phyloP scores from a whole-genome alignment of 2,329 filamentous ascomycete species.

The Aspergillus vadensis region DNA sequence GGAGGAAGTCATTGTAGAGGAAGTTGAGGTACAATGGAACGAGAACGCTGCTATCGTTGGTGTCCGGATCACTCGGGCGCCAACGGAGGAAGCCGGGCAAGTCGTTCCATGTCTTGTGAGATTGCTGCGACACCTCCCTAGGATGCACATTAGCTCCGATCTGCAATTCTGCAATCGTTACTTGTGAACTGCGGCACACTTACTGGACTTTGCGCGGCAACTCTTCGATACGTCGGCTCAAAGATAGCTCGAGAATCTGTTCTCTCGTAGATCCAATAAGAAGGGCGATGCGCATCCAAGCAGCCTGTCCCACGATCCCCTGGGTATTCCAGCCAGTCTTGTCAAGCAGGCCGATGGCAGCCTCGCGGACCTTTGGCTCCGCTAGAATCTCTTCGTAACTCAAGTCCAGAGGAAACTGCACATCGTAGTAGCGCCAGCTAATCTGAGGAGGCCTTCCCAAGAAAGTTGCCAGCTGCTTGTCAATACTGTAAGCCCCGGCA shows the following conservation, averaged over 20 bases:
- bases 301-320: conserved; percentile 5
- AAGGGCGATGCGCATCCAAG: conserved; percentile 8
- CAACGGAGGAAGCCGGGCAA: conserved; percentile 26
- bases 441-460: conserved; percentile 7
- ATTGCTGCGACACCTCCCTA: conserved; percentile 22
- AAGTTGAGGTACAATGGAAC: conserved; percentile 25
- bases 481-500: conserved; percentile 8
- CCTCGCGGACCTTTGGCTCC: conserved; percentile 4
- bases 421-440: conserved; percentile 11
- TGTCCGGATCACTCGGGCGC: conserved; percentile 12
- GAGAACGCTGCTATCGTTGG: conserved; percentile 14
- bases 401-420: conserved; percentile 6
- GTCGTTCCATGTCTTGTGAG: conserved; percentile 15
- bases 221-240: conserved; percentile 22
- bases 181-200: background rate
- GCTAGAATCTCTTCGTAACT: conserved; percentile 9
- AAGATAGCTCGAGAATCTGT: conserved; percentile 7
- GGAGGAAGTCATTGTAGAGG: conserved; percentile 29
- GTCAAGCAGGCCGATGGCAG: conserved; percentile 7
- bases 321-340: conserved; percentile 10
- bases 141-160: background rate
- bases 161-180: no score
- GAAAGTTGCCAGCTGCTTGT: conserved; percentile 9
- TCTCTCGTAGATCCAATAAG: conserved; percentile 6
- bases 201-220: conserved; percentile 22